phyloP scores from a whole-genome alignment of 2,329 filamentous ascomycete genomes.

The Fusarium chuoi region DNA sequence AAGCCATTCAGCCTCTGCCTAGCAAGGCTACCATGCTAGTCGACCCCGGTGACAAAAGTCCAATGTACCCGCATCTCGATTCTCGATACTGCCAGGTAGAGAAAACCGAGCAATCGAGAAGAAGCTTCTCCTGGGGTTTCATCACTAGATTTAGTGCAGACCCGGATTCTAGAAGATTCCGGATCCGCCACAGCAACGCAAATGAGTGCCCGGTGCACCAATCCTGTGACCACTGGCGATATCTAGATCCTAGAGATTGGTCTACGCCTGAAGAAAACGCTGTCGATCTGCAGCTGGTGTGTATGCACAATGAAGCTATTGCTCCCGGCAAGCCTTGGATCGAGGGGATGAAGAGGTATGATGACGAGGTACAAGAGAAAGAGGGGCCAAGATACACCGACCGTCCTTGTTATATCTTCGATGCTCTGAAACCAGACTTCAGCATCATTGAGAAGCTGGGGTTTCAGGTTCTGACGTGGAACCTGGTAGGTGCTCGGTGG shows the following conservation, averaged over 20 bases:
- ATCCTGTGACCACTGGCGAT: not conserved
- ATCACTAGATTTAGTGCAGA: not conserved
- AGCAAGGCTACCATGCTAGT: not conserved
- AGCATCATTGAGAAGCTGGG: not conserved
- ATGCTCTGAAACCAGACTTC: not conserved
- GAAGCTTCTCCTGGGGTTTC: not conserved
- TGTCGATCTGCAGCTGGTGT: not conserved
- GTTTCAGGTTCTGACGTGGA: not conserved
- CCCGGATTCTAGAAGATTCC: not conserved
- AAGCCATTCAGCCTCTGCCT: not conserved
- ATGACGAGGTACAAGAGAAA: not conserved
- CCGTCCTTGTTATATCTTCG: not conserved
- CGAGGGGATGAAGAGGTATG: not conserved
- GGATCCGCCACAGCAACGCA: not conserved
- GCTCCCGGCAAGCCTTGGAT: not conserved
- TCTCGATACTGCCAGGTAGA: not conserved
- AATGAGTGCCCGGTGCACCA: not conserved
- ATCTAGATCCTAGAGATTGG: not conserved
- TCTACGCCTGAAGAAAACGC: not conserved
- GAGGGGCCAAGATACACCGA: not conserved
- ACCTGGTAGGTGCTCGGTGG: not conserved
- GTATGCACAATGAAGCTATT: not conserved
- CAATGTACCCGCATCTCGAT: not conserved
- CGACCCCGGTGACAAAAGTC: not conserved
- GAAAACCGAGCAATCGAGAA: not conserved